Base-by-base conservation (phyloP, 2,329 filamentous ascomycete genomes). In the Aspergillus vadensis region DNA sequence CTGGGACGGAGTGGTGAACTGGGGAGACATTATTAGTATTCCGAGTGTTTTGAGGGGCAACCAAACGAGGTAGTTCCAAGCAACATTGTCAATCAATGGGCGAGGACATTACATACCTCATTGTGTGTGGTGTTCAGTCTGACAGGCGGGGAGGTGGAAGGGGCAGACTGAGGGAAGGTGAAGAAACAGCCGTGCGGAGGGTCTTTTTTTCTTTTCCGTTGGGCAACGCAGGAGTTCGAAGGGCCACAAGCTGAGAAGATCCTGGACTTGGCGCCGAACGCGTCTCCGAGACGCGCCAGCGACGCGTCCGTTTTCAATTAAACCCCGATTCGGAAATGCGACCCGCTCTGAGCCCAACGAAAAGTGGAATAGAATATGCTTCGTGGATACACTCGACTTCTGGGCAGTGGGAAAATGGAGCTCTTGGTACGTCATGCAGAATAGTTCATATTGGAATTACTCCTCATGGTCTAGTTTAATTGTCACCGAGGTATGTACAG, bases 1-100 rank as follows among this genome's bases (percentile, higher is more conserved):
- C 88, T 92, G 69, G 88, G 84, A 77, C 89, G 88, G 63, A 96
- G 84, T 74, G 93, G 92, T 76, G 92, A 96, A 82, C 91, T 96
- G 73, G 23, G 51, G 17, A 59, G 25, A 57, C 3, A 57, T 39
- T 25, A 19, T 61, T 32, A 53, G 57, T 47, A 49, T 19, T 21
- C 6, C 56, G 32, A 36, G 1, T 10, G 38, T 8, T 43, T 15
- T 36, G 32, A 36, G 32, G 12, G 32, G 32, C 12, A 36, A 14
- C 32, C 32, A 36, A 36, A 36, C 32, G n/a, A 9, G 3, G 12
- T 9, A 8, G n/a, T 10, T 19, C 48, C 14, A 21, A 14, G 4
- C 21, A 58, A n/a, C 6, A 55, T 23, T 12, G 5, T 48, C 43
- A 49, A 56, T 41, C 49, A 27, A 12, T 23, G 17, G 12, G 12